Percentiles rank a stretch among this genome's conserved stretches.
These are phyloP conservation scores for Malassezia globosa DNA, from an alignment of 1,284 basidiomycete species.

Conservation along the genomic window DNA sequence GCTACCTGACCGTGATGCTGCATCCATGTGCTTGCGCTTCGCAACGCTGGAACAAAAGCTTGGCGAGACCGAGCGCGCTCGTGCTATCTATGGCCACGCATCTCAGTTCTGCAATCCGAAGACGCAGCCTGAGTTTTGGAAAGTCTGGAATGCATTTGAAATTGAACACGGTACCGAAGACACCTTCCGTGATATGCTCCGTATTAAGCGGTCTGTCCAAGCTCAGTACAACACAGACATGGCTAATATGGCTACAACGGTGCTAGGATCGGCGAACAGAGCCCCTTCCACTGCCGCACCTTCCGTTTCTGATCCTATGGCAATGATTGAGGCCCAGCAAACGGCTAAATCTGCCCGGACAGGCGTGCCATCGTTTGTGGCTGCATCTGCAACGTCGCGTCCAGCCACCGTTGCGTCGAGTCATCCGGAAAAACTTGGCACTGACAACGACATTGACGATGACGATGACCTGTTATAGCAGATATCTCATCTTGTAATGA, in stretches of 20 bases:
- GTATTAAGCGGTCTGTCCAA: conserved; percentile 94
- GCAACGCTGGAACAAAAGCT: conserved; percentile 92
- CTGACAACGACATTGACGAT: conserved; percentile 28
- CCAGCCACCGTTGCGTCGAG: conserved; percentile 47
- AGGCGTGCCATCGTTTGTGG: conserved; percentile 54
- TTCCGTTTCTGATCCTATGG: conserved; percentile 52
- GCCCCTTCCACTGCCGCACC: conserved; percentile 27
- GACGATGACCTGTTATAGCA: conserved; percentile 43
- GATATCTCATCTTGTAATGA: background rate
- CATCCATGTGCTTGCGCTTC: conserved; percentile 94
- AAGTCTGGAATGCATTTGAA: conserved; percentile 92
- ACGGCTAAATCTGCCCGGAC: conserved; percentile 15
- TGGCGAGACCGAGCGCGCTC: conserved; percentile 93
- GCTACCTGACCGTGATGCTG: conserved; percentile 82
- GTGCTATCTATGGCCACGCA: conserved; percentile 90
- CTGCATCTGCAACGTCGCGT: conserved; percentile 57
- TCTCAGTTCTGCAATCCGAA: conserved; percentile 94
- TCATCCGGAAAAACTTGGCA: conserved; percentile 31
- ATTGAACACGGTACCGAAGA: conserved; percentile 93
- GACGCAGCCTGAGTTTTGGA: conserved; percentile 74
- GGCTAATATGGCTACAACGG: conserved; percentile 47
- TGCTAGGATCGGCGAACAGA: conserved; percentile 3
- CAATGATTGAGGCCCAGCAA: conserved; percentile 48
- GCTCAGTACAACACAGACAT: conserved; percentile 96
- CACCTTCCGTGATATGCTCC: conserved; percentile 94